A percentile compares a stretch with the other conserved stretches of the same genome.
Evolutionary conservation across 768 basidiomycete species (phyloP).

Genomic region (Obba rivulosa): DNA sequence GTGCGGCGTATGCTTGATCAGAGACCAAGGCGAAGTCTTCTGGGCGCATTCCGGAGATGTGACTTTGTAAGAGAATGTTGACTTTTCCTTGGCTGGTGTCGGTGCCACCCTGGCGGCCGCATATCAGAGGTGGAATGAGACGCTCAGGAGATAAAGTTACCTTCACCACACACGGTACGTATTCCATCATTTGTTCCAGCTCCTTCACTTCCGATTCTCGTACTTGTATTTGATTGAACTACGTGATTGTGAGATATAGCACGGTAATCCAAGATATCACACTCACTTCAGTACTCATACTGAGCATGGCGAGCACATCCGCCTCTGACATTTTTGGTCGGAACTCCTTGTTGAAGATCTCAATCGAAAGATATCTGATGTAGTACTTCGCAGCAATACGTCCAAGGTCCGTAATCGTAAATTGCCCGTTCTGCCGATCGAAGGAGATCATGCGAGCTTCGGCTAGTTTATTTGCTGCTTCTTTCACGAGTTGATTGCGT

Average conservation of each 20-base stretch:
- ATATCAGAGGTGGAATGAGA: neutral
- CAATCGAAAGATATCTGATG: conserved; percentile 79
- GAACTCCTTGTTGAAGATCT: conserved; percentile 79
- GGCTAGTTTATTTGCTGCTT: conserved; percentile 63
- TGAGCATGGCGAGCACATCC: conserved; percentile 80
- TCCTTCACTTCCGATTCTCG: conserved; percentile 88
- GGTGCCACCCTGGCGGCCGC: neutral
- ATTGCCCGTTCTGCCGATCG: conserved; percentile 49
- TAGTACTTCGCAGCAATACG: conserved; percentile 97
- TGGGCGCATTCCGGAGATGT: conserved; percentile 72
- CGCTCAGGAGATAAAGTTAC: conserved; percentile 32
- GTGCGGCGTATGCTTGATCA: conserved; percentile 89
- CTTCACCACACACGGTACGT: conserved; percentile 75
- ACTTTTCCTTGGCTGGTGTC: conserved; percentile 72
- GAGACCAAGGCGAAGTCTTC: conserved; percentile 97
- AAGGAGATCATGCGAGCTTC: conserved; percentile 79
- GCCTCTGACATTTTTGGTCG: conserved; percentile 86
- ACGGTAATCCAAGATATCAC: neutral
- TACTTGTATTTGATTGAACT: conserved; percentile 95
- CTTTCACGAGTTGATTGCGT: conserved; percentile 59
- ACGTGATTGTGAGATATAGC: neutral
- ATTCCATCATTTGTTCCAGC: conserved; percentile 60
- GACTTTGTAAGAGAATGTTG: conserved; percentile 90
- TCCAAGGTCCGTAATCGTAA: conserved; percentile 86
- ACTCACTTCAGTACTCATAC: conserved; percentile 84